These are phyloP conservation scores for Hymenoscyphus occultus DNA, from an alignment of 2,329 filamentous ascomycete genomes.

Conservation along the genomic window DNA sequence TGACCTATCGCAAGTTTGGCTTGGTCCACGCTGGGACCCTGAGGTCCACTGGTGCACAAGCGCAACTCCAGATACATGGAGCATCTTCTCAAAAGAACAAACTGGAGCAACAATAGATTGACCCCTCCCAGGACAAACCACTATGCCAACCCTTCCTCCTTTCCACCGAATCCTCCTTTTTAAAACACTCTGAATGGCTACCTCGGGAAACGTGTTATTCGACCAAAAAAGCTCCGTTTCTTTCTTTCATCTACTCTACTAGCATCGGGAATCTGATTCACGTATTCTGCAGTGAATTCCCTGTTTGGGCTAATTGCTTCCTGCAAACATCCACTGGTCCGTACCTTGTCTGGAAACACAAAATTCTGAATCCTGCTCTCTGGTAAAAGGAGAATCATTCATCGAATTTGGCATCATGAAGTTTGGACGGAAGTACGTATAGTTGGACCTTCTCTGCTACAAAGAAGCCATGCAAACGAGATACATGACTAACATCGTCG, in stretches of 20 bases:
- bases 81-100: not conserved
- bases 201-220: slow-evolving; percentile 25
- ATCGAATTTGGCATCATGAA: slow-evolving; percentile 47
- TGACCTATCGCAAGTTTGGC: not conserved
- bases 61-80: not conserved
- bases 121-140: not conserved
- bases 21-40: not conserved
- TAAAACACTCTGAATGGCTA: slow-evolving; percentile 32
- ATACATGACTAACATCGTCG: not conserved
- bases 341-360: not conserved
- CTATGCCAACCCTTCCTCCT: not conserved
- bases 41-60: not conserved
- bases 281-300: not conserved
- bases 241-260: slow-evolving; percentile 21
- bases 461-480: not conserved
- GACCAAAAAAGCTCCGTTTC: slow-evolving; percentile 32
- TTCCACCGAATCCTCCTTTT: not conserved
- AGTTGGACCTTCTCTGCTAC: not conserved
- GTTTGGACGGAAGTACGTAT: slow-evolving; percentile 58
- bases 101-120: not conserved
- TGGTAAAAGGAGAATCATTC: not conserved
- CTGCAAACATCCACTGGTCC: not conserved
- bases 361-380: not conserved
- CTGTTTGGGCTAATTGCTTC: not conserved
- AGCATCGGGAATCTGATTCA: slow-evolving; percentile 10